Evolutionary conservation across 2,329 filamentous ascomycete species (phyloP).

Genomic region (Myriosclerotinia duriaeana): DNA sequence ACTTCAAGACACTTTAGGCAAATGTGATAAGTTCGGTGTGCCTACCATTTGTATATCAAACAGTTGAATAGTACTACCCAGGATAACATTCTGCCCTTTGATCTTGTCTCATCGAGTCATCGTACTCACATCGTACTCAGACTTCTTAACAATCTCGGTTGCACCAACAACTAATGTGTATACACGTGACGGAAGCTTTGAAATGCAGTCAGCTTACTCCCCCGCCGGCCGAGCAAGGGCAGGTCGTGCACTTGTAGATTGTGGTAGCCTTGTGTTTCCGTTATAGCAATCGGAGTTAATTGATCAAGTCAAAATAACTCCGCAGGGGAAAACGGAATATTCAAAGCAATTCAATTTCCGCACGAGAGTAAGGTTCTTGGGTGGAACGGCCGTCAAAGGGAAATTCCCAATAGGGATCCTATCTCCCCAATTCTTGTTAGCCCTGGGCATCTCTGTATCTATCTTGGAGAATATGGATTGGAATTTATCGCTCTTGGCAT

Average conservation of each 20-base stretch:
- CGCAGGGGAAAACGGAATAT: neutral
- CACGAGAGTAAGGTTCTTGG: no score
- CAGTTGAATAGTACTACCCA: neutral
- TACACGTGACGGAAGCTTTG: constrained; percentile 11
- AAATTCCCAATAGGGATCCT: no score
- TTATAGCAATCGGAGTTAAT: neutral
- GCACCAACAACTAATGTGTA: neutral
- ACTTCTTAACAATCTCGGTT: neutral
- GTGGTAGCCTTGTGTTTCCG: neutral
- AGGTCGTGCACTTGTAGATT: neutral
- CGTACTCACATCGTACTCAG: neutral
- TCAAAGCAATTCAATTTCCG: neutral
- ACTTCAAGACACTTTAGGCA: neutral
- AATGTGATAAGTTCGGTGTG: neutral
- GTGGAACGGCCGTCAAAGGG: neutral
- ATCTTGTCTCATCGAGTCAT: neutral
- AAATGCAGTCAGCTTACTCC: constrained; percentile 24
- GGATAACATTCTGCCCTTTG: neutral
- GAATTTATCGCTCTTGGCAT: neutral
- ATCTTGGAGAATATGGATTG: no score
- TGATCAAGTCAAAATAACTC: neutral
- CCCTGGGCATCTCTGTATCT: neutral
- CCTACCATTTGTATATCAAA: neutral
- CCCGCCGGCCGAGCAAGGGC: constrained; percentile 7
- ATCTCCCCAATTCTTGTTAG: neutral